Evolutionary conservation across 805 yeast species (phyloP).

Genomic region (Metschnikowia bowlesiae): DNA sequence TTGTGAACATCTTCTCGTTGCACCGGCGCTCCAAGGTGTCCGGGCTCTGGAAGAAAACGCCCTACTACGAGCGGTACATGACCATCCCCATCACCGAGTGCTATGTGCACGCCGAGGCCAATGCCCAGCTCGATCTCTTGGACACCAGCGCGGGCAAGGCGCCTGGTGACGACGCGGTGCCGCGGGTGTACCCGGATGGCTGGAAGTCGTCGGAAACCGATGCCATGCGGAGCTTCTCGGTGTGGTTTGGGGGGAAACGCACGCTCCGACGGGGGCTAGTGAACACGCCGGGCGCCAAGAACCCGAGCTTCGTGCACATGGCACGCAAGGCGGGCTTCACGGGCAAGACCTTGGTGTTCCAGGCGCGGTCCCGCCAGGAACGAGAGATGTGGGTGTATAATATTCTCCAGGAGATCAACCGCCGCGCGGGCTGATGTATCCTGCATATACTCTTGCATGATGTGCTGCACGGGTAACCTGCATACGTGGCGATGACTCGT

Average conservation of each 20-base stretch:
- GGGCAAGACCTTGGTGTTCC: conserved; percentile 66
- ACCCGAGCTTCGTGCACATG: conserved; percentile 43
- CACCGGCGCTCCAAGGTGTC: conserved; percentile 45
- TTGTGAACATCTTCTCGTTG: conserved; percentile 52
- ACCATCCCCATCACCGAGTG: conserved; percentile 63
- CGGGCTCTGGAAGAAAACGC: conserved; percentile 40
- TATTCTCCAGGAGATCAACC: conserved; percentile 42
- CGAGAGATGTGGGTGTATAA: conserved; percentile 74
- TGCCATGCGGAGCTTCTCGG: conserved; percentile 66
- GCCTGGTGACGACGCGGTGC: conserved; percentile 57
- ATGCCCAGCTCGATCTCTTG: conserved; percentile 55
- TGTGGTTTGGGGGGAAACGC: conserved; percentile 73
- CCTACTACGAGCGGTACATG: conserved; percentile 48
- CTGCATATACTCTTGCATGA: no score
- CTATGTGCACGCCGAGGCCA: conserved; percentile 70
- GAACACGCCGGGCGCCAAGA: conserved; percentile 19
- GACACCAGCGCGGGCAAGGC: conserved; percentile 38
- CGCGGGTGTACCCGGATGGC: conserved; percentile 76
- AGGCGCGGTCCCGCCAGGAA: conserved; percentile 79
- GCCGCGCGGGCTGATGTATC: conserved; percentile 21
- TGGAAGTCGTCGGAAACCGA: conserved; percentile 82
- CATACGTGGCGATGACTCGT: no score
- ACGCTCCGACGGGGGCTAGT: conserved; percentile 5
- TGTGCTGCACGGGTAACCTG: no score
- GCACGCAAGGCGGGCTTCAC: conserved; percentile 57